A percentile compares a stretch with the other conserved stretches of the same genome.
Conservation (phyloP, 2,329 filamentous ascomycete species). For the Tolypocladium sp. region DNA sequence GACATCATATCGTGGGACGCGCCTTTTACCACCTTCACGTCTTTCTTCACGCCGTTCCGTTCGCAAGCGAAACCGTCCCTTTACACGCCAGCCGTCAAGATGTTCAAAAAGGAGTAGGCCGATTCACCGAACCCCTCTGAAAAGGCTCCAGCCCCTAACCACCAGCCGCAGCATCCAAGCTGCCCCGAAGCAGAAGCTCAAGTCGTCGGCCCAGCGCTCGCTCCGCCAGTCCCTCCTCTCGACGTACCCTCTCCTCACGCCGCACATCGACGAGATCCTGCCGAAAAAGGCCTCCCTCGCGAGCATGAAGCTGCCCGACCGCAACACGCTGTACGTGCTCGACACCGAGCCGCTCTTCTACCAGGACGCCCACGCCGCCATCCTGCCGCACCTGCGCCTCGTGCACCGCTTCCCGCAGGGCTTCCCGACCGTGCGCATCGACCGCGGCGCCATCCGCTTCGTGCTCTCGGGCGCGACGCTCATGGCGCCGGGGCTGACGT, state of each 20-base stretch:
- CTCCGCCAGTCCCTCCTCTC: conserved; percentile 76
- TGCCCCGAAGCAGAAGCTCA: conserved; percentile 88
- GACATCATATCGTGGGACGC: neutral
- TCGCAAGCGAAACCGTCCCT: neutral
- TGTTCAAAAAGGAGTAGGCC: conserved; percentile 90
- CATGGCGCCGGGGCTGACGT: conserved; percentile 92
- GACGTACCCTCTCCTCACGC: conserved; percentile 76
- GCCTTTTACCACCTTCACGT: neutral
- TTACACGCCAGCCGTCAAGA: conserved; percentile 29
- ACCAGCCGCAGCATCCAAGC: conserved; percentile 51
- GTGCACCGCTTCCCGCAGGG: conserved; percentile 82
- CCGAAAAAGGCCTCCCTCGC: conserved; percentile 91
- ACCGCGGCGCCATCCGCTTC: conserved; percentile 93
- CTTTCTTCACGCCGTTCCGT: neutral
- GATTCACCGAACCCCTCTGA: neutral
- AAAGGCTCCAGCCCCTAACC: neutral
- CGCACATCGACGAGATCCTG: conserved; percentile 86
- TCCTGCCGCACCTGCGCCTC: conserved; percentile 81
- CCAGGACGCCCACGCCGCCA: conserved; percentile 64
- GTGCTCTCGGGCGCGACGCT: conserved; percentile 87
- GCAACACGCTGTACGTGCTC: conserved; percentile 80
- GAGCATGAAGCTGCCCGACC: conserved; percentile 87
- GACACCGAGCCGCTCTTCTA: conserved; percentile 77
- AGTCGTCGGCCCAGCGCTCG: conserved; percentile 85
- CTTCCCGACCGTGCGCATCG: conserved; percentile 80